Conservation (phyloP, 1,284 basidiomycete genomes). For the Tetrapyrgos nigripes region DNA sequence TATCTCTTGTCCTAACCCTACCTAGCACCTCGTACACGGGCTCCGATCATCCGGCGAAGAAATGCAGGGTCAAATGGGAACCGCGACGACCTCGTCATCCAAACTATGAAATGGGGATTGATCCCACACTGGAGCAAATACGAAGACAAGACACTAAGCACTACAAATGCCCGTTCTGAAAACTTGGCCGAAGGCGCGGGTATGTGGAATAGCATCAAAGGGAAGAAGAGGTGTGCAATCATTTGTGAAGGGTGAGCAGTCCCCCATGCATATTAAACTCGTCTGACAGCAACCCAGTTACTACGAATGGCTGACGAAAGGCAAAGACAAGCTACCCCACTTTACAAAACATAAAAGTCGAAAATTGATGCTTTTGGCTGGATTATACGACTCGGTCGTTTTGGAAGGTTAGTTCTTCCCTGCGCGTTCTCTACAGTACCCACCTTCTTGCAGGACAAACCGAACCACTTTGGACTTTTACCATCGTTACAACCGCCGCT, state of each 20-base stretch:
- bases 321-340: conserved; percentile 79
- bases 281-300: conserved; percentile 56
- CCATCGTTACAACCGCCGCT: conserved; percentile 87
- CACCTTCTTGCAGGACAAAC: conserved; percentile 49
- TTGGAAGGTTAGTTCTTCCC: conserved; percentile 58
- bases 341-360: conserved; percentile 77
- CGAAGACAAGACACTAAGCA: conserved; percentile 73
- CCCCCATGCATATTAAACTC: not conserved
- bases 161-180: conserved; percentile 91
- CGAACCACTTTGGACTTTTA: conserved; percentile 80
- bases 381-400: conserved; percentile 80
- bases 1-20: no score
- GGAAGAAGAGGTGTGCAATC: conserved; percentile 80
- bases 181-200: conserved; percentile 76
- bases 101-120: conserved; percentile 89
- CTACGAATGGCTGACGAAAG: conserved; percentile 91
- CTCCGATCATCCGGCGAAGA: conserved; percentile 65
- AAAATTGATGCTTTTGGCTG: conserved; percentile 84
- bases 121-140: conserved; percentile 87
- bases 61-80: conserved; percentile 23
- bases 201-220: conserved; percentile 85
- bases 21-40: conserved; percentile 72
- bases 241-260: conserved; percentile 74
- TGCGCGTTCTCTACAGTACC: conserved; percentile 12
- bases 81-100: conserved; percentile 1